These are phyloP conservation scores for Trypanosoma caninum DNA, from an alignment of 208 protist genomes.

Conservation along the genomic window DNA sequence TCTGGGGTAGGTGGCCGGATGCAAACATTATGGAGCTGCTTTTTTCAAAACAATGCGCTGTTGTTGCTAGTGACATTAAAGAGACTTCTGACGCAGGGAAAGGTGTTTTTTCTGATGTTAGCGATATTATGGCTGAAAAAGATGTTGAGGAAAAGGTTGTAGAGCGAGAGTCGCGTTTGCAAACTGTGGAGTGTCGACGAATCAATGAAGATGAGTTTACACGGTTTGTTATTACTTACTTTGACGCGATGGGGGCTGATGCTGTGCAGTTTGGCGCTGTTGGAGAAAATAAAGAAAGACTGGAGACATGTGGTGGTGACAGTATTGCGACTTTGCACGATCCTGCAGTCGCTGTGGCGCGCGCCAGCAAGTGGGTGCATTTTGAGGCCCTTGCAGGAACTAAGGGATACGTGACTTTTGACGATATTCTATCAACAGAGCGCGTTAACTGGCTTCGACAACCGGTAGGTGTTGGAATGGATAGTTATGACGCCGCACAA, in stretches of 20 bases:
- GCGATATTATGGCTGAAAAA: not conserved
- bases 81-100: not conserved
- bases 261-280: not conserved
- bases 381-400: conserved; percentile 50
- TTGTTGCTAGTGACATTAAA: not conserved
- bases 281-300: not conserved
- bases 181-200: not conserved
- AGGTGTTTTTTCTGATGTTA: not conserved
- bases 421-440: conserved; percentile 33
- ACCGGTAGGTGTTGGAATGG: not conserved
- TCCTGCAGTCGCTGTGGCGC: not conserved
- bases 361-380: conserved; percentile 10
- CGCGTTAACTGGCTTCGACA: conserved; percentile 12
- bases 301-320: not conserved
- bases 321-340: no score
- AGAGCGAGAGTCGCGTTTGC: not conserved
- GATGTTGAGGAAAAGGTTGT: not conserved
- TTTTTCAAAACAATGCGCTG: not conserved
- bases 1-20: conserved; percentile 21
- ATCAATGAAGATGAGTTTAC: conserved; percentile 27
- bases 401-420: conserved; percentile 51
- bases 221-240: conserved; percentile 15
- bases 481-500: not conserved
- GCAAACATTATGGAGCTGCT: conserved; percentile 4
- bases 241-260: conserved; percentile 17